Evolutionary conservation across 768 basidiomycete genomes (phyloP).

Genomic region (Agaricus subrufescens): DNA sequence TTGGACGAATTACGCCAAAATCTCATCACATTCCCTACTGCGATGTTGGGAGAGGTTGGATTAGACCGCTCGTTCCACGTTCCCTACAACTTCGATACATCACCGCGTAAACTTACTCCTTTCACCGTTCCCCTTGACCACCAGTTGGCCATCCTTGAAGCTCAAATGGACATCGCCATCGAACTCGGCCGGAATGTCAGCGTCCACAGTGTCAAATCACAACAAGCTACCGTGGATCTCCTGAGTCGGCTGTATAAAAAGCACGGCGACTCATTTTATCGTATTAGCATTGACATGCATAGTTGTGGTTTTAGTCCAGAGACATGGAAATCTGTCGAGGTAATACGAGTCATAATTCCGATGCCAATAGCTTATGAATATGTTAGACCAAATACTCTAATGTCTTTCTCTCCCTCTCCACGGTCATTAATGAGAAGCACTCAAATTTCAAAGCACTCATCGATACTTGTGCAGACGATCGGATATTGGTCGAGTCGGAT

Average conservation of each 20-base stretch:
- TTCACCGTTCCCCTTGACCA: constrained; percentile 80
- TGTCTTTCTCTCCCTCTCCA: constrained; percentile 84
- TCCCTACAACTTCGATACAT: constrained; percentile 49
- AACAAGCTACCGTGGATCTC: constrained; percentile 62
- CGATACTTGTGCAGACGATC: constrained; percentile 50
- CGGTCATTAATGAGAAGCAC: constrained; percentile 75
- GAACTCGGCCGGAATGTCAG: constrained; percentile 76
- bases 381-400: constrained; percentile 66
- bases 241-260: constrained; percentile 54
- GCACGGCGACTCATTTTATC: constrained; percentile 52
- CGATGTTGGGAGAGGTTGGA: constrained; percentile 93
- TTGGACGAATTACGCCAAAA: constrained; percentile 55
- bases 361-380: background rate
- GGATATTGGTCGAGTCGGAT: constrained; percentile 87
- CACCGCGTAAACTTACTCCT: constrained; percentile 57
- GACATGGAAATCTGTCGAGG: constrained; percentile 73
- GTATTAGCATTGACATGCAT: constrained; percentile 84
- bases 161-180: constrained; percentile 83
- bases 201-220: constrained; percentile 82
- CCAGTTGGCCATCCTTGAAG: constrained; percentile 75
- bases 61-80: constrained; percentile 80
- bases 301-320: constrained; percentile 83
- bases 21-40: constrained; percentile 55
- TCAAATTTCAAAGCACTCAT: constrained; percentile 62
- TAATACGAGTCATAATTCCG: constrained; percentile 18